Evolutionary conservation across 768 basidiomycete genomes (phyloP).

Genomic region (Rhodotorula kratochvilovae): DNA sequence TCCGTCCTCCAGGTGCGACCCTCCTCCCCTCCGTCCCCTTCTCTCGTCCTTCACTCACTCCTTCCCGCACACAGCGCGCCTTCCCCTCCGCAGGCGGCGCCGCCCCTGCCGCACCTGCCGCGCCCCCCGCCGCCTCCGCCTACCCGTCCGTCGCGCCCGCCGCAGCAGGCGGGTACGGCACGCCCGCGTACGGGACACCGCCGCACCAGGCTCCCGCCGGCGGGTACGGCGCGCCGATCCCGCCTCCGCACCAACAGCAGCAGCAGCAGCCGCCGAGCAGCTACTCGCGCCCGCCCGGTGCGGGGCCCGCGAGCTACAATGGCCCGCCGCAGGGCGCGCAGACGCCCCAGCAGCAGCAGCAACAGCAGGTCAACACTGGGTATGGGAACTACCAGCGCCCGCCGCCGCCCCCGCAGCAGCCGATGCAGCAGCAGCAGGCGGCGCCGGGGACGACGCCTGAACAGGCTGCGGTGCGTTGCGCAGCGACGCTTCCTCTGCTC

Average conservation of each 20-base stretch:
- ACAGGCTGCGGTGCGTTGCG: constrained; percentile 1
- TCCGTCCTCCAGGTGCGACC: constrained; percentile 65
- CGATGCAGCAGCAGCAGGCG: neutral
- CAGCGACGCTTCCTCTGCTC: too few species aligned
- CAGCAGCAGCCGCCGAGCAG: neutral
- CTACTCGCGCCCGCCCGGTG: constrained; percentile 27
- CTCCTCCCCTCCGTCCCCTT: constrained; percentile 21
- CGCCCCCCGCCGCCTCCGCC: constrained; percentile 35
- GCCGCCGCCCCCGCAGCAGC: neutral
- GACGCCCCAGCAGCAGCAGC: constrained; percentile 47
- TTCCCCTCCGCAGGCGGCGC: constrained; percentile 43
- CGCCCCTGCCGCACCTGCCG: constrained; percentile 8
- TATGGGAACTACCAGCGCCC: constrained; percentile 47
- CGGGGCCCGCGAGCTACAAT: constrained; percentile 38
- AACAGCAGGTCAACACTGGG: constrained; percentile 41
- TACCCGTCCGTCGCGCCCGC: constrained; percentile 22
- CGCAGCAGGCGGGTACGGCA: constrained; percentile 6
- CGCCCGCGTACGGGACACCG: constrained; percentile 17
- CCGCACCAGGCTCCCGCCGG: constrained; percentile 6
- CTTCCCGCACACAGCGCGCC: constrained; percentile 47
- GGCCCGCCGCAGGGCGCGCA: too few species aligned
- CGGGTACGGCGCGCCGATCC: constrained; percentile 19
- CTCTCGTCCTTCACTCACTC: neutral
- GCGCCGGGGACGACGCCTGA: neutral
- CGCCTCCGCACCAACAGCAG: neutral